A percentile compares a stretch with the other conserved stretches of the same genome.
phyloP scores from a whole-genome alignment of 441 rosid genomes.

The Metrosideros polymorpha region DNA sequence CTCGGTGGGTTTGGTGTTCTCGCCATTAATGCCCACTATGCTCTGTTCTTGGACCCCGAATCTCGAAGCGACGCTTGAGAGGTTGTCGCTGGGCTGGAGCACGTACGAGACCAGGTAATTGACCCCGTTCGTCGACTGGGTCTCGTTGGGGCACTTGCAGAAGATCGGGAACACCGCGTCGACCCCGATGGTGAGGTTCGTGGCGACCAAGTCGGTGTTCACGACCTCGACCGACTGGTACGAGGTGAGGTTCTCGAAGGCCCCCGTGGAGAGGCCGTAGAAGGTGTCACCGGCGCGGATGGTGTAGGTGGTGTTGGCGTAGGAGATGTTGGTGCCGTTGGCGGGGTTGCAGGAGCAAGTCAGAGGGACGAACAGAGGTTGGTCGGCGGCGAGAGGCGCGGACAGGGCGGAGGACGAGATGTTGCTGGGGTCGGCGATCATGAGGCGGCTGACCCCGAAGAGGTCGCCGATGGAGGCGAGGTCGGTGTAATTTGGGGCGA shows the following conservation, averaged over 20 bases:
- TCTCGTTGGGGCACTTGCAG: constrained; percentile 49
- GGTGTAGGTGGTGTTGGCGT: constrained; percentile 37
- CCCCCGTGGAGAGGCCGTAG: constrained; percentile 17
- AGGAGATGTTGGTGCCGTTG: constrained; percentile 19
- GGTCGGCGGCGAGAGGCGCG: constrained; percentile 28
- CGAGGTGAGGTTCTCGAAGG: constrained; percentile 48
- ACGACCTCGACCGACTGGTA: constrained; percentile 50
- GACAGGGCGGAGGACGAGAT: constrained; percentile 29
- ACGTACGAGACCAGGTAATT: constrained; percentile 52
- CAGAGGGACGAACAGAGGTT: constrained; percentile 47
- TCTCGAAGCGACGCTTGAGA: constrained; percentile 37
- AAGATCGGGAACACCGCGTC: constrained; percentile 37
- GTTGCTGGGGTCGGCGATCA: constrained; percentile 58
- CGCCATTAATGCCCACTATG: constrained; percentile 34
- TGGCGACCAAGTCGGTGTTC: constrained; percentile 41
- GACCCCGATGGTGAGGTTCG: constrained; percentile 25
- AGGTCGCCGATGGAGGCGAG: constrained; percentile 55
- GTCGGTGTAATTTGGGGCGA: constrained; percentile 31
- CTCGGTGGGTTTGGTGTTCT: constrained; percentile 14
- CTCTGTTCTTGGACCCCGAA: constrained; percentile 31
- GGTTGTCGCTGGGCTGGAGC: constrained; percentile 42
- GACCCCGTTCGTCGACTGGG: constrained; percentile 12
- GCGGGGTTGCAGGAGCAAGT: constrained; percentile 41
- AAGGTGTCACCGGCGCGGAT: constrained; percentile 31
- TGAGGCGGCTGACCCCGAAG: constrained; percentile 41